Evolutionary conservation across 2,329 filamentous ascomycete genomes (phyloP).

Genomic region (Phaeoacremonium minimum): DNA sequence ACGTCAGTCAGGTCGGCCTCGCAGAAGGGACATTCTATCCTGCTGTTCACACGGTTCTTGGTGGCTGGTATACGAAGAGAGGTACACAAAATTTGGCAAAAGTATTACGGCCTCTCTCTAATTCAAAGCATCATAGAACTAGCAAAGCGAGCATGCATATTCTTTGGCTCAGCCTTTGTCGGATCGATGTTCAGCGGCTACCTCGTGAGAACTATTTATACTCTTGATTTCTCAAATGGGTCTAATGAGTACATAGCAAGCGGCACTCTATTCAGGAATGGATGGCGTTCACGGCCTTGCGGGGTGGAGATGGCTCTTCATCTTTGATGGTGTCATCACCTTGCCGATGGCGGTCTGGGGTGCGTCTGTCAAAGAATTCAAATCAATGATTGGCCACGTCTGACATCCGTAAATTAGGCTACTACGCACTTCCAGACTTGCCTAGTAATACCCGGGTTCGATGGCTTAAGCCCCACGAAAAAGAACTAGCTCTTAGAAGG

Average conservation of each 20-base stretch:
- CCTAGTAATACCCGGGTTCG: conserved; percentile 15
- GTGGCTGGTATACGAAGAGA: conserved; percentile 11
- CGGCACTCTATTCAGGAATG: conserved; percentile 17
- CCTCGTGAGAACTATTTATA: conserved; percentile 3
- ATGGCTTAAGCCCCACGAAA: conserved; percentile 18
- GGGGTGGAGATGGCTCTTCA: conserved; percentile 22
- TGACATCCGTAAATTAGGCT: conserved; percentile 3
- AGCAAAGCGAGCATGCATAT: conserved; percentile 10
- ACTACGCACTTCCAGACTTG: conserved; percentile 15
- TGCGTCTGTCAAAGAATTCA: background rate
- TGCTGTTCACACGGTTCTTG: conserved; percentile 10
- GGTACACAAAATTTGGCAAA: background rate
- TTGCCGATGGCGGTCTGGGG: conserved; percentile 22
- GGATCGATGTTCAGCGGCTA: conserved; percentile 10
- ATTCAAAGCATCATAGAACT: conserved; percentile 1
- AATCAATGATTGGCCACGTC: too few relatives aligned
- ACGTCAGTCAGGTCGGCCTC: conserved; percentile 4
- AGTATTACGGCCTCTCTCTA: background rate
- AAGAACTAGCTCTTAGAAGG: conserved; percentile 13
- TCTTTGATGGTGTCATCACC: conserved; percentile 22
- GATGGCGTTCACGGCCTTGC: conserved; percentile 15
- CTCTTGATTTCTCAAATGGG: background rate
- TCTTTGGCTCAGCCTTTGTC: conserved; percentile 9
- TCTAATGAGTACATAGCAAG: conserved; percentile 9
- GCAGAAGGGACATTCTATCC: conserved; percentile 12